A percentile compares a stretch with the other conserved stretches of the same genome.
Conservation (phyloP, 306 rosid species). For the Rosa rugosa region DNA sequence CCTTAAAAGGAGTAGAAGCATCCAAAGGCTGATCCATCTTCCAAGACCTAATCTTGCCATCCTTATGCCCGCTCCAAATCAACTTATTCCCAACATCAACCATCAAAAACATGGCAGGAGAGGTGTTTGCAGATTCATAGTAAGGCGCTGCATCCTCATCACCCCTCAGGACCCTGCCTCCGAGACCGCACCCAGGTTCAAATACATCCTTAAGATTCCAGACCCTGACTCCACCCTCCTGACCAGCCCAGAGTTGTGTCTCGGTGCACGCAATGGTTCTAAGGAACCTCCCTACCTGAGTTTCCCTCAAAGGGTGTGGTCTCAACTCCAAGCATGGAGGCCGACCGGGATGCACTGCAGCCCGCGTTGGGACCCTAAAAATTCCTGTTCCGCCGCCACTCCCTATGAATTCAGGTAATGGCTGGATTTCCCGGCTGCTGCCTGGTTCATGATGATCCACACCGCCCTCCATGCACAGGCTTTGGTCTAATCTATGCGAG, state of each 20-base stretch:
- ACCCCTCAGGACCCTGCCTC: conserved; percentile 80
- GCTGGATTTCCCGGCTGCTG: conserved; percentile 25
- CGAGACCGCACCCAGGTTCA: conserved; percentile 64
- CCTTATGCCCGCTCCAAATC: conserved; percentile 93
- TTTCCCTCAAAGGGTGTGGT: conserved; percentile 92
- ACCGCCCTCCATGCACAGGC: conserved; percentile 36
- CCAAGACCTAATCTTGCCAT: conserved; percentile 96
- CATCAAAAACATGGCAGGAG: conserved; percentile 68
- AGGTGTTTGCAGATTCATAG: conserved; percentile 64
- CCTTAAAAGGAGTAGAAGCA: conserved; percentile 69
- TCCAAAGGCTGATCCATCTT: conserved; percentile 67
- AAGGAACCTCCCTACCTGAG: conserved; percentile 83
- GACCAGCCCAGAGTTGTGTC: conserved; percentile 91
- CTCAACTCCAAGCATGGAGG: conserved; percentile 90
- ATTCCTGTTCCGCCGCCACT: conserved; percentile 61
- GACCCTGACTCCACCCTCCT: conserved; percentile 85
- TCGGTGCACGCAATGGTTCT: conserved; percentile 87
- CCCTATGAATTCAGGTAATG: conserved; percentile 76
- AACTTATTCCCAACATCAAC: conserved; percentile 65
- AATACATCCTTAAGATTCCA: conserved; percentile 63
- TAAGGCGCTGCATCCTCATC: conserved; percentile 94
- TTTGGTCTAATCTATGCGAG: conserved; percentile 41
- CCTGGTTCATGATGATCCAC: conserved; percentile 29
- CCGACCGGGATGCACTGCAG: conserved; percentile 81
- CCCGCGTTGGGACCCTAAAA: conserved; percentile 71